A percentile compares a stretch with the other conserved stretches of the same genome.
Conservation (phyloP, 192 early-diverging fungal genomes). For the Chytriomyces sp. region DNA sequence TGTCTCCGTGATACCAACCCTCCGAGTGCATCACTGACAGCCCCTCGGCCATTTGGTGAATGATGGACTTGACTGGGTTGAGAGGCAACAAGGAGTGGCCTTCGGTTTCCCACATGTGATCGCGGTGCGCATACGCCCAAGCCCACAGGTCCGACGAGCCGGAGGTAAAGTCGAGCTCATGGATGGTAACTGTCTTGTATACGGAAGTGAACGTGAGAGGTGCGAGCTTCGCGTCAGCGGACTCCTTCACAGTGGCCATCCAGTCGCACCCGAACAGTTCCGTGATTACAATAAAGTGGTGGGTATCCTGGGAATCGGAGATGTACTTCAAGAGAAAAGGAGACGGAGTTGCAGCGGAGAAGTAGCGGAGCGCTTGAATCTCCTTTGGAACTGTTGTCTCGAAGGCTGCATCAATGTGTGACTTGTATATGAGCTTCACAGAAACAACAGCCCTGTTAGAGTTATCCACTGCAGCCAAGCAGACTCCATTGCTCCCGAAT, state of each 20-base stretch:
- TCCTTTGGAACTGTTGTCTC: no score
- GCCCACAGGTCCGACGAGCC: constrained; percentile 25
- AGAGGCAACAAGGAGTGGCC: constrained; percentile 9
- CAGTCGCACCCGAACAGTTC: no score
- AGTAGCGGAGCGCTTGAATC: no score
- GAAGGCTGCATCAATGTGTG: no score
- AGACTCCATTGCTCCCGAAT: constrained; percentile 12
- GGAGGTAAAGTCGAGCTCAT: not conserved
- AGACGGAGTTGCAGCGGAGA: no score
- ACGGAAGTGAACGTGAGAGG: not conserved
- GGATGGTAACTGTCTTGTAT: not conserved
- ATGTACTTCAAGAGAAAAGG: no score
- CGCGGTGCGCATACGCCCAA: constrained; percentile 1
- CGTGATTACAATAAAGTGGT: no score
- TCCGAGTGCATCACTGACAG: constrained; percentile 46
- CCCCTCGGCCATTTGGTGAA: constrained; percentile 47
- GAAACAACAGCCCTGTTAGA: no score
- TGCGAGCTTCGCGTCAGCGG: no score
- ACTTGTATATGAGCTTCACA: no score
- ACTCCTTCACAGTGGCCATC: no score
- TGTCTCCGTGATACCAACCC: constrained; percentile 55
- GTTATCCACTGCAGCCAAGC: not conserved
- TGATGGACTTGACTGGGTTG: constrained; percentile 29
- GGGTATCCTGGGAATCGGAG: no score
- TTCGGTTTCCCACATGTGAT: not conserved